phyloP scores from a whole-genome alignment of 129 eudicot species.

The Mikania micrantha region DNA sequence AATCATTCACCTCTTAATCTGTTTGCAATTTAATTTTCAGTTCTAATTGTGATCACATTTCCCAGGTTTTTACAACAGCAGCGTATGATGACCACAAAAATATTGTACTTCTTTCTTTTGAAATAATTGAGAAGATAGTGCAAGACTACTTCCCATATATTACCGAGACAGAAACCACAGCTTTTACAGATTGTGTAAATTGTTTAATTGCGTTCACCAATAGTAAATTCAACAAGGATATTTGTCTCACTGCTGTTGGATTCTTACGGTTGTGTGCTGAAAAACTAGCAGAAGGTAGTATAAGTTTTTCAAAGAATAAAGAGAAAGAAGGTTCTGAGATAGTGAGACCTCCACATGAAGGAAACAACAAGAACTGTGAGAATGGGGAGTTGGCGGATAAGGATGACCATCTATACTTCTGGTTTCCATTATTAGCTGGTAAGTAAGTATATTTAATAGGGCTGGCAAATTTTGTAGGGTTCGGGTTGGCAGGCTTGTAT shows the following conservation, averaged over 20 bases:
- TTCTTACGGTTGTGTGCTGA: slow-evolving; percentile 93
- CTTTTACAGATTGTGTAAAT: slow-evolving; percentile 95
- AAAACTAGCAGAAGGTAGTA: slow-evolving; percentile 96
- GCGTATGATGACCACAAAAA: slow-evolving; percentile 97
- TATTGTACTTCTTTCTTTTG: slow-evolving; percentile 87
- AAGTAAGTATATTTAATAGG: slow-evolving; percentile 19
- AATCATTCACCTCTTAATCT: slow-evolving; percentile 27
- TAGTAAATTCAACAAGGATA: slow-evolving; percentile 76
- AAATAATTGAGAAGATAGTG: slow-evolving; percentile 89
- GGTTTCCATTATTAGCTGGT: slow-evolving; percentile 99
- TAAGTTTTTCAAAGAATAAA: slow-evolving; percentile 49
- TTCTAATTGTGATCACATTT: slow-evolving; percentile 4
- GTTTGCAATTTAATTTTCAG: slow-evolving; percentile 43
- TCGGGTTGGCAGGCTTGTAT: background rate
- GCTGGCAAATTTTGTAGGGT: background rate
- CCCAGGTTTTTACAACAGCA: slow-evolving; percentile 93
- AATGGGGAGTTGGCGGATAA: slow-evolving; percentile 49
- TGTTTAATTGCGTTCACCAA: slow-evolving; percentile 93
- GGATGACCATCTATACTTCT: slow-evolving; percentile 83
- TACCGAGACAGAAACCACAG: slow-evolving; percentile 95
- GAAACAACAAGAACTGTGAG: slow-evolving; percentile 51
- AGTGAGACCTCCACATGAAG: slow-evolving; percentile 40
- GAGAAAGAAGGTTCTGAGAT: slow-evolving; percentile 48
- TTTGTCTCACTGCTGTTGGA: slow-evolving; percentile 88
- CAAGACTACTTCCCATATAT: slow-evolving; percentile 96